Evolutionary conservation across 2,329 filamentous ascomycete species (phyloP).

Genomic region (Phaeosphaeria sp.): DNA sequence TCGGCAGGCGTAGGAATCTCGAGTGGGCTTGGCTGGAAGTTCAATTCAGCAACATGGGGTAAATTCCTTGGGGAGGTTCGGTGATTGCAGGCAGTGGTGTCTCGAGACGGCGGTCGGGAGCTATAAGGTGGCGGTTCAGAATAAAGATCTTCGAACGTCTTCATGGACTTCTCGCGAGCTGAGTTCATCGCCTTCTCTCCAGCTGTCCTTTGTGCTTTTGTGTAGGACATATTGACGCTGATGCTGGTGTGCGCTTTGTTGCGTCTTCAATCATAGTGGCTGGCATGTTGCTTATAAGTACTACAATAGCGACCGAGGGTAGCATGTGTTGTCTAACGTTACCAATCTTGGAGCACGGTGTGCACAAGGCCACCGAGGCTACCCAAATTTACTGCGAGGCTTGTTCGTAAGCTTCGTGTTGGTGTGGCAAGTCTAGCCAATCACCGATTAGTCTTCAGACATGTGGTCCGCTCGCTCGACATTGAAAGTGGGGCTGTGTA

Average conservation of each 20-base stretch:
- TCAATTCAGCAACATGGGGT: conserved; percentile 10
- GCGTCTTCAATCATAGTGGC: background rate
- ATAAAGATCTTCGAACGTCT: conserved; percentile 6
- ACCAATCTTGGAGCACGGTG: background rate
- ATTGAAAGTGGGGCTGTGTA: background rate
- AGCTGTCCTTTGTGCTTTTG: conserved; percentile 4
- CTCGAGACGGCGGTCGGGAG: conserved; percentile 6
- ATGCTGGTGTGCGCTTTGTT: background rate
- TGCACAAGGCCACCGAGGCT: background rate
- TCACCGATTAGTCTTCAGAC: background rate
- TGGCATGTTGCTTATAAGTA: background rate
- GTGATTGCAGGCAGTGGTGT: conserved; percentile 1
- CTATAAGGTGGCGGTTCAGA: conserved; percentile 18
- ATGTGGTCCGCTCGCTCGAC: background rate
- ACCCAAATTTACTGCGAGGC: background rate
- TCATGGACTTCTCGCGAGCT: conserved; percentile 9
- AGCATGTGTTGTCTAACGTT: background rate
- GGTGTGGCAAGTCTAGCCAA: background rate
- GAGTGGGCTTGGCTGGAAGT: conserved; percentile 48
- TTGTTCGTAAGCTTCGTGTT: background rate
- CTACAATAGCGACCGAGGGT: background rate
- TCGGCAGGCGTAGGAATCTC: conserved; percentile 57
- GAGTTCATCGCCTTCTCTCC: conserved; percentile 13
- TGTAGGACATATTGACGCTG: conserved; percentile 5
- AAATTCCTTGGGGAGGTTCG: background rate